Percentiles rank a stretch among this genome's conserved stretches.
These are phyloP conservation scores for Pharnaceum exiguum DNA, from an alignment of 148 eudicot genomes.

Conservation along the genomic window DNA sequence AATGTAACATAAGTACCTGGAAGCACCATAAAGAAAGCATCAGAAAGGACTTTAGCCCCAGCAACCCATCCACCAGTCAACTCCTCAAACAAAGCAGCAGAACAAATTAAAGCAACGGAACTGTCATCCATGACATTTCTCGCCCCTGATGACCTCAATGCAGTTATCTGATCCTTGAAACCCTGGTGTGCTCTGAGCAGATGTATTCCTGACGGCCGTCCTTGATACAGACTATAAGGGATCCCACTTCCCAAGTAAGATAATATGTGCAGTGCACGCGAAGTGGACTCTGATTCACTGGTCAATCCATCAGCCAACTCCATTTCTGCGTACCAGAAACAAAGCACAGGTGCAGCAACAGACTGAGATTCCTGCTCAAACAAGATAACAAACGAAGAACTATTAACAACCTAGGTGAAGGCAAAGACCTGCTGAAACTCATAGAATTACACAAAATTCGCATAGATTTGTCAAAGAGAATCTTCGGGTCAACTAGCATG, in stretches of 20 bases:
- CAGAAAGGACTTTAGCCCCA: conserved; percentile 61
- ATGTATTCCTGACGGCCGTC: conserved; percentile 63
- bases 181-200: conserved; percentile 91
- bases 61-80: conserved; percentile 66
- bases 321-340: conserved; percentile 81
- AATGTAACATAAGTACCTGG: conserved; percentile 54
- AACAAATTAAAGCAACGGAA: conserved; percentile 65
- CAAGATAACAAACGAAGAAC: background rate
- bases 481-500: too few relatives aligned
- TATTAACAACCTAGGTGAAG: background rate
- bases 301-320: conserved; percentile 43
- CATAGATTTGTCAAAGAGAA: too few relatives aligned
- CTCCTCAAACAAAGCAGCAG: conserved; percentile 92
- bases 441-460: too few relatives aligned
- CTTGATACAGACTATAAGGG: conserved; percentile 59
- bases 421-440: background rate
- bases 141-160: conserved; percentile 55
- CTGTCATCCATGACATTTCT: conserved; percentile 53
- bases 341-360: conserved; percentile 49
- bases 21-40: conserved; percentile 84
- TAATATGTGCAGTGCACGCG: conserved; percentile 67
- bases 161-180: conserved; percentile 58
- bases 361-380: conserved; percentile 53
- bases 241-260: conserved; percentile 81
- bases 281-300: conserved; percentile 43